These are phyloP conservation scores for Protomyces arabidopsidicola DNA, from an alignment of 1,139 yeast species.

Conservation along the genomic window DNA sequence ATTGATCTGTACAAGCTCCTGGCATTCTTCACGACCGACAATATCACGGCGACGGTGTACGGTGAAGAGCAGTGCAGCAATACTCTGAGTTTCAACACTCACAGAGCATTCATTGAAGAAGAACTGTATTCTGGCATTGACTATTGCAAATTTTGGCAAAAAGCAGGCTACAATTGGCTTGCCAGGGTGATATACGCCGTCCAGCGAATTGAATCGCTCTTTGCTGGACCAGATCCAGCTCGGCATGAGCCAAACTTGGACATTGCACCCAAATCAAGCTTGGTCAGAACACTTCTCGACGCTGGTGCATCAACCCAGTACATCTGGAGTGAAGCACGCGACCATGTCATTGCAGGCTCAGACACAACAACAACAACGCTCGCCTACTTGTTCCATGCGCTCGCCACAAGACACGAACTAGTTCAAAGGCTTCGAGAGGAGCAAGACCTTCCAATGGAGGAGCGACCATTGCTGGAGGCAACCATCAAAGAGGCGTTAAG, in stretches of 20 bases:
- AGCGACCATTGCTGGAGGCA: slow-evolving; percentile 47
- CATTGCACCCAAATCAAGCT: not conserved
- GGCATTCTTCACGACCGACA: slow-evolving; percentile 70
- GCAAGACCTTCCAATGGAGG: slow-evolving; percentile 40
- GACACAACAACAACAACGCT: slow-evolving; percentile 70
- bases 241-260: not conserved
- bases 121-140: not conserved
- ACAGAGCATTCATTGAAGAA: not conserved
- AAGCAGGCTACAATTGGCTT: not conserved
- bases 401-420: slow-evolving; percentile 50
- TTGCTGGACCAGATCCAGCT: not conserved
- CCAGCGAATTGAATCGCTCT: not conserved
- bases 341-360: slow-evolving; percentile 64
- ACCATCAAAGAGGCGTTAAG: slow-evolving; percentile 56
- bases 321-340: slow-evolving; percentile 42
- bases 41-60: slow-evolving; percentile 57
- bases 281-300: too few species aligned
- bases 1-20: slow-evolving; percentile 60
- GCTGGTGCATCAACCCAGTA: not conserved
- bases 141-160: not conserved
- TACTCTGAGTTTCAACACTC: slow-evolving; percentile 33
- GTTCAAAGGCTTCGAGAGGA: slow-evolving; percentile 49
- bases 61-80: slow-evolving; percentile 48
- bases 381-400: slow-evolving; percentile 56
- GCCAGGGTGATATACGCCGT: not conserved